These are phyloP conservation scores for Albugo laibachii DNA, from an alignment of 352 stramenopile genomes.

Conservation along the genomic window DNA sequence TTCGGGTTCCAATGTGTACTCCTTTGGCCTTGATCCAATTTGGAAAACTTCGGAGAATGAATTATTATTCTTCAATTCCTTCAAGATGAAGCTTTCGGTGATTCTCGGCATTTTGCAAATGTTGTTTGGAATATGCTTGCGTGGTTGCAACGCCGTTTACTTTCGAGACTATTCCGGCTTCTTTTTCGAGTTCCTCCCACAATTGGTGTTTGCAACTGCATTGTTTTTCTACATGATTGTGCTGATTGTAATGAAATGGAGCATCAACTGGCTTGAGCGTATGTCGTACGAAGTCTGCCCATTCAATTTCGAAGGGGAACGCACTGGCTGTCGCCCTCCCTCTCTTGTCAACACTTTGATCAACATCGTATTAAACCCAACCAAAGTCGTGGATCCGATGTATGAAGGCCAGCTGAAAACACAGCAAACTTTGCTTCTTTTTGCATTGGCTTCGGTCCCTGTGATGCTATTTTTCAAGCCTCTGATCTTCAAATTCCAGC, in stretches of 20 bases:
- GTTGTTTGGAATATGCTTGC: conserved; percentile 93
- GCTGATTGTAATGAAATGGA: conserved; percentile 99
- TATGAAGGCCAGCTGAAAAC: conserved; percentile 84
- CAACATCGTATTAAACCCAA: conserved; percentile 93
- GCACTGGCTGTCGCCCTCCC: conserved; percentile 90
- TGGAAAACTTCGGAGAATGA: conserved; percentile 97
- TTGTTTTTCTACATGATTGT: conserved; percentile 99
- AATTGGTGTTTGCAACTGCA: conserved; percentile 88
- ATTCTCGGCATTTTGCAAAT: conserved; percentile 99
- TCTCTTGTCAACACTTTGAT: conserved; percentile 98
- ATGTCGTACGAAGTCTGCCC: conserved; percentile 85
- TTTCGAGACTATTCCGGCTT: conserved; percentile 92
- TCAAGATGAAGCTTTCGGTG: conserved; percentile 99
- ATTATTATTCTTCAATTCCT: conserved; percentile 98
- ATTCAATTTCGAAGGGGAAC: conserved; percentile 85
- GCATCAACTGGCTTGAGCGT: conserved; percentile 93
- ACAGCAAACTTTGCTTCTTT: conserved; percentile 81
- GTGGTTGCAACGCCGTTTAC: conserved; percentile 92
- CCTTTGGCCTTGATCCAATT: conserved; percentile 94
- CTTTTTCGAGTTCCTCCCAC: conserved; percentile 95
- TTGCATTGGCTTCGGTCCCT: conserved; percentile 90
- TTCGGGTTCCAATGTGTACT: conserved; percentile 82
- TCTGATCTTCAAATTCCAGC: conserved; percentile 64
- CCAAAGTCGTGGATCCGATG: conserved; percentile 88
- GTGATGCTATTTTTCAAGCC: conserved; percentile 94